These are phyloP conservation scores for Entomortierella chlamydospora DNA, from an alignment of 192 early-diverging fungal genomes.

Conservation along the genomic window DNA sequence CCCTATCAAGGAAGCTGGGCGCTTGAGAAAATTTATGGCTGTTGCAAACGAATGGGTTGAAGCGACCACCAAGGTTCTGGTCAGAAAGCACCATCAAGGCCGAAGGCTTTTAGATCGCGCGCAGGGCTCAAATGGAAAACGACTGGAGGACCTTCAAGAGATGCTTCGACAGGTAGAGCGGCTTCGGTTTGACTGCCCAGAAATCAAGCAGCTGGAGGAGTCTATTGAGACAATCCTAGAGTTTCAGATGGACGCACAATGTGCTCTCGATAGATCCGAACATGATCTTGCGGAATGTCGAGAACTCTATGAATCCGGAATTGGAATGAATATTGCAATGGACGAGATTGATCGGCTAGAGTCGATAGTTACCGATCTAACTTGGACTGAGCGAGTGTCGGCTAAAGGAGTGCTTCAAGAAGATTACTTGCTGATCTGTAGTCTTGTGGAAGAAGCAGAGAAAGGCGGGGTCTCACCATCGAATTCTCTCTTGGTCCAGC, in stretches of 20 bases:
- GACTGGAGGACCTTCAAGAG: slow-evolving; percentile 45
- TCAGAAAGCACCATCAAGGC: slow-evolving; percentile 55
- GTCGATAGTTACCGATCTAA: slow-evolving; percentile 58
- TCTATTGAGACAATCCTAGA: slow-evolving; percentile 40
- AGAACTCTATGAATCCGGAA: slow-evolving; percentile 48
- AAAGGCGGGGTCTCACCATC: slow-evolving; percentile 43
- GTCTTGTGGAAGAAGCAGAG: slow-evolving; percentile 48
- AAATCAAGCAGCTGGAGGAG: slow-evolving; percentile 54
- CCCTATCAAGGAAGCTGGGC: slow-evolving; percentile 48
- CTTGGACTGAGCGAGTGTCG: slow-evolving; percentile 46
- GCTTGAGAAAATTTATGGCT: slow-evolving; percentile 50
- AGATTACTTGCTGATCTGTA: slow-evolving; percentile 39
- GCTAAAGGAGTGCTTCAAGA: slow-evolving; percentile 27
- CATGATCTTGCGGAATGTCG: slow-evolving; percentile 41
- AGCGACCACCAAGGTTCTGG: slow-evolving; percentile 51
- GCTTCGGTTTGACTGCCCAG: slow-evolving; percentile 54
- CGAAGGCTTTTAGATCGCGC: slow-evolving; percentile 32
- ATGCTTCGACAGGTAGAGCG: slow-evolving; percentile 42
- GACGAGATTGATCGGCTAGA: slow-evolving; percentile 63
- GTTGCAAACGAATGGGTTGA: slow-evolving; percentile 60
- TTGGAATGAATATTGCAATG: slow-evolving; percentile 41
- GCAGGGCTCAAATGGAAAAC: slow-evolving; percentile 29
- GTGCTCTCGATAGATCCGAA: slow-evolving; percentile 37
- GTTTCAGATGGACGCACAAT: slow-evolving; percentile 36
- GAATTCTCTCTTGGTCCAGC: slow-evolving; percentile 44